These are phyloP conservation scores for Leccinum uliginosum DNA, from an alignment of 768 basidiomycete species.

Conservation along the genomic window DNA sequence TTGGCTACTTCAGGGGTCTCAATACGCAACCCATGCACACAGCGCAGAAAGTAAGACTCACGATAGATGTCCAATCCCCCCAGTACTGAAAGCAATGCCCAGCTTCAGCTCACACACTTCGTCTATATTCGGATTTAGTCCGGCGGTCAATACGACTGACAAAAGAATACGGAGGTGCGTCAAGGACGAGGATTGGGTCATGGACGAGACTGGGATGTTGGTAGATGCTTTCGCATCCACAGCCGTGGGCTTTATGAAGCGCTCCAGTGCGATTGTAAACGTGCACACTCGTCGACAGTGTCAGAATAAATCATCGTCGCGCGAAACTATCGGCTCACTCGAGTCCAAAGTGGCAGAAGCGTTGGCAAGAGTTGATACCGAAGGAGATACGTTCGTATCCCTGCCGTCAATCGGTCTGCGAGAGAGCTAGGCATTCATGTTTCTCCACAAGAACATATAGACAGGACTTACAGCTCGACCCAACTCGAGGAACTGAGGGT, in stretches of 20 bases:
- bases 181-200: conserved; percentile 38
- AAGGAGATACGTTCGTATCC: conserved; percentile 22
- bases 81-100: conserved; percentile 37
- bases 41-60: conserved; percentile 23
- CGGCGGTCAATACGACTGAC: conserved; percentile 62
- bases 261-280: conserved; percentile 47
- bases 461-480: conserved; percentile 55
- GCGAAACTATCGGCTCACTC: conserved; percentile 16
- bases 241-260: conserved; percentile 45
- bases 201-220: conserved; percentile 38
- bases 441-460: background rate
- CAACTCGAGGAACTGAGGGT: conserved; percentile 69
- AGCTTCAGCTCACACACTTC: conserved; percentile 58
- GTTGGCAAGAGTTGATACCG: conserved; percentile 24
- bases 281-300: conserved; percentile 39
- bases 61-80: conserved; percentile 48
- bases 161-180: conserved; percentile 57
- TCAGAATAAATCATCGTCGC: conserved; percentile 16
- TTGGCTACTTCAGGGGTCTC: conserved; percentile 15
- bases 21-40: background rate
- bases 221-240: conserved; percentile 50
- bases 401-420: conserved; percentile 26
- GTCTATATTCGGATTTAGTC: conserved; percentile 68
- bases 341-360: conserved; percentile 16
- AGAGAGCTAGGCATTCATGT: background rate